Base-by-base conservation (phyloP, 2,329 filamentous ascomycete genomes). In the Fusarium metavorans region DNA sequence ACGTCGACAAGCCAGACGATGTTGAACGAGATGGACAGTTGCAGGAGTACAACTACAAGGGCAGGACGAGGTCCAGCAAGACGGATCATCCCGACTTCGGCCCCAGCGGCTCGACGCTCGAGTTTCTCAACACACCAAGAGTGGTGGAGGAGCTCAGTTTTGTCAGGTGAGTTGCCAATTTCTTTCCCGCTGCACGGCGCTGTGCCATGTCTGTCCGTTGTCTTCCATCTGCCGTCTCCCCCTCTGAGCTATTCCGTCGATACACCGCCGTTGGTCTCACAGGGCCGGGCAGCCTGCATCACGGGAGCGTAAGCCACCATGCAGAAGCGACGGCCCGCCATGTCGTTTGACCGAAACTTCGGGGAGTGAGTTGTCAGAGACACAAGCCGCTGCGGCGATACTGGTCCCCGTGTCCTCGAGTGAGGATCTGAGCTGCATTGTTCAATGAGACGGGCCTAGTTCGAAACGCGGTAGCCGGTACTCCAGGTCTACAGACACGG, bases 61-160 rank as follows among this genome's bases (percentile, higher is more conserved):
- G 87, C 70, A 87, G 87, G 78, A 92, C 90, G 9, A 84, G 85
- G n/a, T 84, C 85, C 25, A 84, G 84, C 43, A 87, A 85, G 78
- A 89, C 91, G 0, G 86, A 89, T 52, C 88, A 93, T 76, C 92
- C 93, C 0, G 88, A 92, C 76, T 95, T 93, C 81, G 88, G 87
- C 4, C 71, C 75, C 6, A 74, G 81, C 30, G 88, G 88, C 5
- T 87, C 88, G 66, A 83, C 83, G n/a, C 80, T 95, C 54, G 83
- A 86, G 20, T 95, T 94, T 79, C 83, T 84, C 39, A 86, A 87
- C 37, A 83, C 91, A 54, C 84, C 86, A 63, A 87, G 88, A 59
- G 87, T 94, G 13, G 87, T 93, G 16, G 91, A 93, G 78, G 89
- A 92, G 75, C 85, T 95, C 74, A 93, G 91, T 77, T 95, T 95